These are phyloP conservation scores for Sisymbrium irio DNA, from an alignment of 345 rosid species.

Conservation along the genomic window DNA sequence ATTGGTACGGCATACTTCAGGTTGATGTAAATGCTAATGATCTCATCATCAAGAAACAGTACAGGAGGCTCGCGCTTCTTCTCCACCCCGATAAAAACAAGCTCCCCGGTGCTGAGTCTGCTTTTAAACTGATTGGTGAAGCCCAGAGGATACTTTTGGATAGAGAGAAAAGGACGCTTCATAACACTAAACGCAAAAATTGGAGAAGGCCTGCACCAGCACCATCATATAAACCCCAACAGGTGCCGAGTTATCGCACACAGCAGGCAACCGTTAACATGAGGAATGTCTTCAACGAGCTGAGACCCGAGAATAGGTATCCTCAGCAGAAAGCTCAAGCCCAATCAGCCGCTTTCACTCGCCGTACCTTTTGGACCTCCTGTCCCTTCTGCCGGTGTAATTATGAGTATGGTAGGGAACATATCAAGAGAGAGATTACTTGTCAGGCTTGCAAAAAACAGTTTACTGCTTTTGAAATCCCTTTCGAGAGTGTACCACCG, in stretches of 20 bases:
- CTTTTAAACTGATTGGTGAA: constrained; percentile 88
- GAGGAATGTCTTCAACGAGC: constrained; percentile 31
- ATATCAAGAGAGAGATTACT: constrained; percentile 37
- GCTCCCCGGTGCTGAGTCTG: constrained; percentile 90
- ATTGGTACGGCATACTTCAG: constrained; percentile 93
- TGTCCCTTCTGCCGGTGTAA: constrained; percentile 62
- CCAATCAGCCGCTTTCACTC: constrained; percentile 43
- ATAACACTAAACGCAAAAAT: constrained; percentile 52
- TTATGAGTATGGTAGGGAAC: constrained; percentile 46
- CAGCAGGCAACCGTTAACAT: constrained; percentile 27
- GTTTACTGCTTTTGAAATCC: constrained; percentile 54
- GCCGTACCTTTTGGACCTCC: constrained; percentile 60
- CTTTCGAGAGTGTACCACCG: constrained; percentile 34
- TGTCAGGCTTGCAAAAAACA: constrained; percentile 58
- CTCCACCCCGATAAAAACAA: constrained; percentile 98
- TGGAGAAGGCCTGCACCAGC: constrained; percentile 26
- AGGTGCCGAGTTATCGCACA: constrained; percentile 29
- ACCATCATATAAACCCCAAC: constrained; percentile 37
- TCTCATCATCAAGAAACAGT: constrained; percentile 73
- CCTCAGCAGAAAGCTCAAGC: constrained; percentile 40
- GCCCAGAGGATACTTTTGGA: constrained; percentile 90
- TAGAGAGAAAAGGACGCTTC: constrained; percentile 46
- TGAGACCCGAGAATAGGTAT: constrained; percentile 34
- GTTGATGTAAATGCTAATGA: constrained; percentile 63
- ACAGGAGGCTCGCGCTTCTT: constrained; percentile 71